Evolutionary conservation across 352 stramenopile genomes (phyloP).

Genomic region (Globisporangium irregulare): DNA sequence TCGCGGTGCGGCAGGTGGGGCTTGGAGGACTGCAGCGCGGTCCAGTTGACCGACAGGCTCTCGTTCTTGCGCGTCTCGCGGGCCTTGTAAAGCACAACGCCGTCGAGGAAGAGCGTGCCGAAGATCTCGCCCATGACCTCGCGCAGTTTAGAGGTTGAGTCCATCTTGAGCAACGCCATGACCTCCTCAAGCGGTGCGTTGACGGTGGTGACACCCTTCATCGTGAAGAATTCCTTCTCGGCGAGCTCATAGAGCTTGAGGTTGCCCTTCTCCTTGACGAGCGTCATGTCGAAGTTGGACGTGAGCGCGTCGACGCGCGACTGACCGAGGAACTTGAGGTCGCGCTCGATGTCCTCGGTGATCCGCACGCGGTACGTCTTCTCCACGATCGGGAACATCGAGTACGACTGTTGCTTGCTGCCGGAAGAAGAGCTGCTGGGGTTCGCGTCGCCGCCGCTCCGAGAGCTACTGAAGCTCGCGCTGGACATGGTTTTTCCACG

Average conservation of each 20-base stretch:
- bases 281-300: slow-evolving; percentile 74
- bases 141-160: slow-evolving; percentile 55
- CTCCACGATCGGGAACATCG: slow-evolving; percentile 84
- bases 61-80: slow-evolving; percentile 62
- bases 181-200: slow-evolving; percentile 73
- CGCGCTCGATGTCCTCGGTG: slow-evolving; percentile 79
- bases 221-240: slow-evolving; percentile 86
- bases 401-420: slow-evolving; percentile 34
- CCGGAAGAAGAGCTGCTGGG: not conserved
- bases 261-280: slow-evolving; percentile 66
- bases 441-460: slow-evolving; percentile 19
- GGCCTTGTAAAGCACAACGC: slow-evolving; percentile 65
- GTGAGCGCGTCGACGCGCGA: slow-evolving; percentile 80
- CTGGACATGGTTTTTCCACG: slow-evolving; percentile 17
- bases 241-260: slow-evolving; percentile 76
- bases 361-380: slow-evolving; percentile 80
- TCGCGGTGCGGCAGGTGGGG: slow-evolving; percentile 80
- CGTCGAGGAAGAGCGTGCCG: slow-evolving; percentile 79
- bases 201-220: slow-evolving; percentile 75
- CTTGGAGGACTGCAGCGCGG: slow-evolving; percentile 76
- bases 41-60: slow-evolving; percentile 78
- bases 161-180: slow-evolving; percentile 80
- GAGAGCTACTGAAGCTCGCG: slow-evolving; percentile 23
- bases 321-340: slow-evolving; percentile 81
- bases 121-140: slow-evolving; percentile 84